Evolutionary conservation across 768 basidiomycete species (phyloP).

Genomic region (Boletus reticuloceps): DNA sequence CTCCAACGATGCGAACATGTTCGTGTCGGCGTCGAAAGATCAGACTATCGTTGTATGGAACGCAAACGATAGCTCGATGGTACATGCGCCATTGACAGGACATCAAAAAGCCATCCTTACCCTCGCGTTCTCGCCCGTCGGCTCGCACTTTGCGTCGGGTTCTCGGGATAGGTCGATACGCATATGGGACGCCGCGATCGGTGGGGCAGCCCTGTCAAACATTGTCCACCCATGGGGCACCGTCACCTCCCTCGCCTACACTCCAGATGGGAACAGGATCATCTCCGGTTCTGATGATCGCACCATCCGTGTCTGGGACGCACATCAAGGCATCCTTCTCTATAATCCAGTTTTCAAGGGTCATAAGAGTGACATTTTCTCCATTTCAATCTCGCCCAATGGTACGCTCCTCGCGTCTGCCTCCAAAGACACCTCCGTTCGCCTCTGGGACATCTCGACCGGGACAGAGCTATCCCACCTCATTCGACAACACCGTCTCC

Average conservation of each 20-base stretch:
- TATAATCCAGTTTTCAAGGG: constrained; percentile 15
- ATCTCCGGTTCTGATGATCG: constrained; percentile 33
- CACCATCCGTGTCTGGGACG: constrained; percentile 30
- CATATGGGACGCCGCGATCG: constrained; percentile 26
- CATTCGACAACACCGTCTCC: constrained; percentile 27
- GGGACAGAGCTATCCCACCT: constrained; percentile 22
- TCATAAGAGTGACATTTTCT: constrained; percentile 24
- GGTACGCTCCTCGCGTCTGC: constrained; percentile 30
- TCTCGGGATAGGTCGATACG: constrained; percentile 29
- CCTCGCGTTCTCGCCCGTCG: constrained; percentile 29
- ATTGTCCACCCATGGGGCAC: constrained; percentile 18
- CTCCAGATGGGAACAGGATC: constrained; percentile 26
- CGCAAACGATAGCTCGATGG: constrained; percentile 8
- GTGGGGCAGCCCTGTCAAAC: constrained; percentile 12
- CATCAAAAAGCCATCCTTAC: constrained; percentile 27
- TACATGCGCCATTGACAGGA: constrained; percentile 17
- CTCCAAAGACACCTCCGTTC: constrained; percentile 31
- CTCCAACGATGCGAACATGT: constrained; percentile 24
- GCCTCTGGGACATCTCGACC: constrained; percentile 26
- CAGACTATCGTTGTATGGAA: constrained; percentile 29
- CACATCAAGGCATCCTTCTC: constrained; percentile 16
- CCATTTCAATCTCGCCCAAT: constrained; percentile 30
- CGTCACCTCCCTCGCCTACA: constrained; percentile 27
- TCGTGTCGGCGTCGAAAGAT: constrained; percentile 28
- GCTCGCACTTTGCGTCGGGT: constrained; percentile 28